Evolutionary conservation across 371 early-diverging fungal genomes (phyloP).

Genomic region (Mycotypha africana): DNA sequence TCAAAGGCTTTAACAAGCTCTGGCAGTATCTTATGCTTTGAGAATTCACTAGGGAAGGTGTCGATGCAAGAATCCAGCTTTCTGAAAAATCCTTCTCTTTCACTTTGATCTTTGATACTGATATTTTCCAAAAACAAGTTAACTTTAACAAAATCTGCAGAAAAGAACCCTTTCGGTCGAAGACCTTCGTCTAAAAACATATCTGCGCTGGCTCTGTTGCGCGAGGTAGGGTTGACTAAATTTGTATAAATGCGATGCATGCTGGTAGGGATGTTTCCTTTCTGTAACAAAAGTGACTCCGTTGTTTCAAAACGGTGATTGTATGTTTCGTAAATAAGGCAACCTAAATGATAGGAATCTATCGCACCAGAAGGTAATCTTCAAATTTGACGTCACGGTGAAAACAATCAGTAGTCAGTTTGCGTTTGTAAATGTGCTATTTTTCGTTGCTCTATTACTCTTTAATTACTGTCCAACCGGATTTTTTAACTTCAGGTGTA

Average conservation of each 20-base stretch:
- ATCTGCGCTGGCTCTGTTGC: constrained; percentile 56
- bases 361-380: constrained; percentile 44
- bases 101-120: constrained; percentile 76
- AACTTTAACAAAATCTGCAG: constrained; percentile 70
- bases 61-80: constrained; percentile 56
- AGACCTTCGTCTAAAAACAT: constrained; percentile 65
- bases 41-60: constrained; percentile 76
- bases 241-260: constrained; percentile 50
- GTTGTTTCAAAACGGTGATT: constrained; percentile 61
- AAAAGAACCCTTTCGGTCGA: constrained; percentile 65
- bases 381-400: background rate
- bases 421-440: constrained; percentile 1
- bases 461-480: constrained; percentile 60
- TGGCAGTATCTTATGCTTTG: constrained; percentile 84
- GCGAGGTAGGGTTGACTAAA: constrained; percentile 50
- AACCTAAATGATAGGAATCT: constrained; percentile 81
- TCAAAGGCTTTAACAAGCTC: constrained; percentile 88
- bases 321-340: constrained; percentile 75
- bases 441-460: constrained; percentile 37
- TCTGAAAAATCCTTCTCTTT: constrained; percentile 76
- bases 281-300: constrained; percentile 50
- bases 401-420: too few relatives aligned
- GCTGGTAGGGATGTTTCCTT: constrained; percentile 59
- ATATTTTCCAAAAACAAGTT: constrained; percentile 84
- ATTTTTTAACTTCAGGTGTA: constrained; percentile 70